Base-by-base conservation (phyloP, 2,329 filamentous ascomycete species). In the Exophiala sp. region DNA sequence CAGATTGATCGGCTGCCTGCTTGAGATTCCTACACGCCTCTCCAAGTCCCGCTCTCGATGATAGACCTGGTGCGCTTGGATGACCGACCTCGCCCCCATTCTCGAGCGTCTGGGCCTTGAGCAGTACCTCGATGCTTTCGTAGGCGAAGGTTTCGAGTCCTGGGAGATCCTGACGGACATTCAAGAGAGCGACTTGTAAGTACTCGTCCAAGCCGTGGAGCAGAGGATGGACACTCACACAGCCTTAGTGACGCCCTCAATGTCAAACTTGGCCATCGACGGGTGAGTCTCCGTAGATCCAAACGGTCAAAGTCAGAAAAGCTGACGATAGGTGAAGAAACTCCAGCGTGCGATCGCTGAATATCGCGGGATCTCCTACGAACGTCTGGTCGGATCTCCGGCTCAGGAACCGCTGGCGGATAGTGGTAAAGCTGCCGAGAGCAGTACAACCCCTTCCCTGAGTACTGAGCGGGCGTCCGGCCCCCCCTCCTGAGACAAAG, bases 81-180 rank as follows among this genome's bases (percentile, higher is more conserved):
- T 85, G 81, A 80, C 76, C 75, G 77, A 80, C 66, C 73, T 93
- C 62, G 78, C 75, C 59, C 69, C 75, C 30, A 78, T 83, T 58
- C 81, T 91, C 65, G 77, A 79, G 69, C 84, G 86, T 74, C 75
- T 91, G 74, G 86, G 86, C 65, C 76, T 93, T 66, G 74, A 80
- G 70, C 85, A 89, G 69, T 91, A 93, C 70, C 77, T 86, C 52
- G 76, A 83, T 58, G 70, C 74, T 48, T 86, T 93, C 60, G 65
- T 87, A 37, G 80, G 86, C 46, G 86, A 91, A 68, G 87, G 87
- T 2, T 93, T 93, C 66, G 87, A 93, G 66, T 81, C 82, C 9
- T 91, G 87, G 87, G 85, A 88, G 27, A 89, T 83, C 1, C 82
- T 91, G 48, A 73, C 89, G 43, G 86, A 91, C 63, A 89, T 93